These are phyloP conservation scores for Nicotiana tomentosiformis DNA, from an alignment of 257 asterid genomes.

Conservation along the genomic window DNA sequence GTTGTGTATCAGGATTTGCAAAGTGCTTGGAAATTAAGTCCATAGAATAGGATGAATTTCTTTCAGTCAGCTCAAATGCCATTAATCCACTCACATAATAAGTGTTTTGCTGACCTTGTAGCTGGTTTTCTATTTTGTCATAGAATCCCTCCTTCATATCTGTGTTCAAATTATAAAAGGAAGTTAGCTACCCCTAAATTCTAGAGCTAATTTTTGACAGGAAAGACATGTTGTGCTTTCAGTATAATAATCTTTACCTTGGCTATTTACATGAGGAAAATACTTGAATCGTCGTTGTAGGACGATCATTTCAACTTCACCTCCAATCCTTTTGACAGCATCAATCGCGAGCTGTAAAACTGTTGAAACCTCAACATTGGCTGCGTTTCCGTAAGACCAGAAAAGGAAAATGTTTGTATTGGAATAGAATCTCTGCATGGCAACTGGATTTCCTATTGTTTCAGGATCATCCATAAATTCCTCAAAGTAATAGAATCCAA, in stretches of 20 bases:
- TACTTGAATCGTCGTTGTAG: conserved; percentile 67
- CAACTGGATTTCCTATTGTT: conserved; percentile 80
- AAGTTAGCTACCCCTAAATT: background rate
- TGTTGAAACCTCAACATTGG: conserved; percentile 32
- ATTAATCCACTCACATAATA: conserved; percentile 75
- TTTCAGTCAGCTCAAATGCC: conserved; percentile 92
- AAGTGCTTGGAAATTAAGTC: conserved; percentile 54
- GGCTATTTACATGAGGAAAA: conserved; percentile 67
- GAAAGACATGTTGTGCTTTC: background rate
- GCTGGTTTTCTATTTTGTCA: conserved; percentile 49
- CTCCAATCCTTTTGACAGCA: conserved; percentile 69
- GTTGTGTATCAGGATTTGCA: conserved; percentile 44
- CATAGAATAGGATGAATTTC: conserved; percentile 72
- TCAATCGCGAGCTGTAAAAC: conserved; percentile 52
- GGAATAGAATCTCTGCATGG: conserved; percentile 65
- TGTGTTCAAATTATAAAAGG: conserved; percentile 14
- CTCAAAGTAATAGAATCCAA: conserved; percentile 72
- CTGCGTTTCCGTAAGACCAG: conserved; percentile 86
- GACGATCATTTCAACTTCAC: conserved; percentile 38
- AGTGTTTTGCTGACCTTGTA: conserved; percentile 72
- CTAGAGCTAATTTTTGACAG: background rate
- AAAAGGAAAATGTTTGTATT: conserved; percentile 58
- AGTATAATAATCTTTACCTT: conserved; percentile 31
- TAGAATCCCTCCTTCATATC: conserved; percentile 71
- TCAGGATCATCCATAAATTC: conserved; percentile 77